These are phyloP conservation scores for Rhodotorula sp. DNA, from an alignment of 1,284 basidiomycete genomes.

Conservation along the genomic window DNA sequence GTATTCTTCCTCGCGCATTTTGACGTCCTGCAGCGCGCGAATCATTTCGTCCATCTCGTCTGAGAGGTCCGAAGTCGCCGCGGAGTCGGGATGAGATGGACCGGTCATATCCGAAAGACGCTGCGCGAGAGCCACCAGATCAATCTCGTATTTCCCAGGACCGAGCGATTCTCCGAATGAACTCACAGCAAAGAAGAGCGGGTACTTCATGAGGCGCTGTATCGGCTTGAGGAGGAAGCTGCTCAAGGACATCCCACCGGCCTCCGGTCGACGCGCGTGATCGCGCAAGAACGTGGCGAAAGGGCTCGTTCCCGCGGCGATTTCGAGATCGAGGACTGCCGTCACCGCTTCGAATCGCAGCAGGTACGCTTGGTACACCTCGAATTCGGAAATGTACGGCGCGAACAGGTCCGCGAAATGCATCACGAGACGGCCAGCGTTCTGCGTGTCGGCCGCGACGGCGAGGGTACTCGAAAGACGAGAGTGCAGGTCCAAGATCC, in stretches of 20 bases:
- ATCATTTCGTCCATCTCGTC: slow-evolving; percentile 67
- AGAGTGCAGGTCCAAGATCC: slow-evolving; percentile 67
- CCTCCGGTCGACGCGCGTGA: slow-evolving; percentile 60
- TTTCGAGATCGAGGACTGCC: slow-evolving; percentile 56
- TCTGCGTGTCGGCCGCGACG: slow-evolving; percentile 52
- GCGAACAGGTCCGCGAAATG: slow-evolving; percentile 57
- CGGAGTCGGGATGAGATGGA: slow-evolving; percentile 64
- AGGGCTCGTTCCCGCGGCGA: slow-evolving; percentile 54
- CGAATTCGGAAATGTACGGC: slow-evolving; percentile 63
- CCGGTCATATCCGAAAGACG: slow-evolving; percentile 67
- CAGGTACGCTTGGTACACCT: slow-evolving; percentile 81
- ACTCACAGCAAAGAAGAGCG: slow-evolving; percentile 69
- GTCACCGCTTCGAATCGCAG: slow-evolving; percentile 65
- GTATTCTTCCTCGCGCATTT: slow-evolving; percentile 77
- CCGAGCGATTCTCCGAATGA: background rate
- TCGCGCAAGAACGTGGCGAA: slow-evolving; percentile 78
- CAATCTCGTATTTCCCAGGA: background rate
- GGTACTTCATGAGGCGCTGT: slow-evolving; percentile 68
- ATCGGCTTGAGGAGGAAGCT: slow-evolving; percentile 72
- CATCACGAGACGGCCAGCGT: slow-evolving; percentile 55
- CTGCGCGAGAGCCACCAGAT: slow-evolving; percentile 49
- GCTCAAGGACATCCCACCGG: slow-evolving; percentile 63
- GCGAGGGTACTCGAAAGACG: slow-evolving; percentile 61
- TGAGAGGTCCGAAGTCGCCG: slow-evolving; percentile 64
- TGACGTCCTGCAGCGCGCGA: slow-evolving; percentile 74